Percentiles rank a stretch among this genome's conserved stretches.
Conservation (phyloP, 192 early-diverging fungal species). For the Tieghemiomyces parasiticus region DNA sequence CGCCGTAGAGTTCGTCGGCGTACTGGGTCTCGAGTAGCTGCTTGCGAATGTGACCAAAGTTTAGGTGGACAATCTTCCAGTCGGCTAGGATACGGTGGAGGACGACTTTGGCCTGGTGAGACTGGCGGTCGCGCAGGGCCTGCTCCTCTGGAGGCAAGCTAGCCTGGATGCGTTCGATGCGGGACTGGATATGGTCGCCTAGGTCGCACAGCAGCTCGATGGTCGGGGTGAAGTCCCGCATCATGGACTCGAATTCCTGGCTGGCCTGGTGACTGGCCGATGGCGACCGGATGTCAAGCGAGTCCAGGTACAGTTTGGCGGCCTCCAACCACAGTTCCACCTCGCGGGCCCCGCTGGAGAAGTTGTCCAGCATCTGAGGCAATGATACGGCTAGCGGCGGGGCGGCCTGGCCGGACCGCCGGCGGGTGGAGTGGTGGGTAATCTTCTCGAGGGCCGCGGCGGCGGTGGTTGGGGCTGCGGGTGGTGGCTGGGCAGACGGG, state of each 20-base stretch:
- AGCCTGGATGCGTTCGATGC: slow-evolving; percentile 4
- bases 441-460: background rate
- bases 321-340: slow-evolving; percentile 12
- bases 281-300: background rate
- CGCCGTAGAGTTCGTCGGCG: slow-evolving; percentile 1
- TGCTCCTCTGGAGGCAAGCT: slow-evolving; percentile 8
- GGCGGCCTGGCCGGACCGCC: no score
- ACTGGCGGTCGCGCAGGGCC: slow-evolving; percentile 1
- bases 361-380: slow-evolving; percentile 12
- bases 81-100: slow-evolving; percentile 7
- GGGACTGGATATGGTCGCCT: slow-evolving; percentile 1
- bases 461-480: no score
- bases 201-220: slow-evolving; percentile 10
- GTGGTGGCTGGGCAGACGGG: no score
- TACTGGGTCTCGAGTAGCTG: slow-evolving; percentile 10
- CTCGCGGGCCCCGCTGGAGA: slow-evolving; percentile 7
- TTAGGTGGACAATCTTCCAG: background rate
- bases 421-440: background rate
- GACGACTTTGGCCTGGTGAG: background rate
- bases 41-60: background rate
- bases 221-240: slow-evolving; percentile 11
- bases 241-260: slow-evolving; percentile 10
- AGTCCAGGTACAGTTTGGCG: slow-evolving; percentile 10
- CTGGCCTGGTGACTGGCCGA: background rate
- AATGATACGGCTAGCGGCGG: background rate